Base-by-base conservation (phyloP, 108 stramenopile species). In the Conticribra guillardii region DNA sequence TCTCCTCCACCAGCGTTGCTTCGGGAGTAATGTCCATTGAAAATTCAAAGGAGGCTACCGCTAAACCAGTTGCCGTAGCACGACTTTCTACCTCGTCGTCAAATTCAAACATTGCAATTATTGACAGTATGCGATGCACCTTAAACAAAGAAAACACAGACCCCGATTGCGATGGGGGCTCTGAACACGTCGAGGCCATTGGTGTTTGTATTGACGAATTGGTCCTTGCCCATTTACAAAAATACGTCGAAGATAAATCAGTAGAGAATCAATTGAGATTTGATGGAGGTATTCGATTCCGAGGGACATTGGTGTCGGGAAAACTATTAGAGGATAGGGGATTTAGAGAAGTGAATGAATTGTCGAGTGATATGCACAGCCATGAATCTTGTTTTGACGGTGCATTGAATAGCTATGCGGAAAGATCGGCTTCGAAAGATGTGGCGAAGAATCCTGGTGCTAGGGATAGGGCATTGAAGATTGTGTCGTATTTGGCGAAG, bases 131-230 rank as follows among this genome's bases (percentile, higher is more conserved):
- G 83, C 74, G 90, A 19, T 94, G 93, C 64, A 67, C 74, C 1
- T 64, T 94, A 24, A 89, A 87, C 59, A 94, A 94, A 63, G 93
- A 94, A 80, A 54, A 84, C 5, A 83, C 69, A 30, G 78, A 94
- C 66, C 33, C 70, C 31, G 73, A 76, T 17, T 94, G 93, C 61
- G 93, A 94, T 69, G 93, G 93, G 0, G 90, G 90, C 7, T 82
- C 80, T 24, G 93, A 94, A 75, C 88, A 85, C 74, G 49, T 80
- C 4, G 93, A 94, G 64, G 93, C 93, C 26, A 67, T 94, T 2
- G 73, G 83, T 11, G 84, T 86, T 26, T 87, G 85, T 49, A 84
- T 94, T 28, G 90, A 94, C 73, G 80, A 89, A 45, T 60, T 94
- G 9, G 60, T 94, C 0, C 37, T 85, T n/a, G 50, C 49, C 17